Evolutionary conservation across 441 rosid genomes (phyloP).

Genomic region (Lepidium campestre): DNA sequence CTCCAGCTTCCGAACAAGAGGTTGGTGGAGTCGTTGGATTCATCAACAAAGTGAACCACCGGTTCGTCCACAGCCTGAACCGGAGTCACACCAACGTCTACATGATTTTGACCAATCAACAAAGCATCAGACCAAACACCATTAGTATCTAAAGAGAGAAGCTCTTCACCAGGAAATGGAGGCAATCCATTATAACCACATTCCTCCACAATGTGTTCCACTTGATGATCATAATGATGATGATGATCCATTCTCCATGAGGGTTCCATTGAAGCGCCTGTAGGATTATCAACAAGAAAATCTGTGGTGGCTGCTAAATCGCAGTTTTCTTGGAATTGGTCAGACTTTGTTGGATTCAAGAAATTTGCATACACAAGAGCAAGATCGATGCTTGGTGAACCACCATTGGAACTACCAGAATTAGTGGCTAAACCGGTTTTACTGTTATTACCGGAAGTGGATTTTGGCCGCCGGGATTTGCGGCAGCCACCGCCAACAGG

Average conservation of each 20-base stretch:
- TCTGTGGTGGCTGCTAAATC: conserved; percentile 1
- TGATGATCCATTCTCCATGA: conserved; percentile 31
- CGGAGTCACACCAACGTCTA: conserved; percentile 14
- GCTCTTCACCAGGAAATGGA: conserved; percentile 64
- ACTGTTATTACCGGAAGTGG: conserved; percentile 8
- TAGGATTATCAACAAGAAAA: conserved; percentile 10
- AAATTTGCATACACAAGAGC: conserved; percentile 74
- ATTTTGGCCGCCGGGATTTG: conserved; percentile 67
- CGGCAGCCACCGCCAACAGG: conserved; percentile 93
- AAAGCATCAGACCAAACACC: conserved; percentile 41
- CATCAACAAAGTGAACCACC: conserved; percentile 28
- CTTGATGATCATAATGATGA: conserved; percentile 21
- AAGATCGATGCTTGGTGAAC: conserved; percentile 71
- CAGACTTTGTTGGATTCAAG: conserved; percentile 48
- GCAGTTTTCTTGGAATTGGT: conserved; percentile 21
- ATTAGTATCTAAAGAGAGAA: conserved; percentile 28
- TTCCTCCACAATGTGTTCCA: conserved; percentile 26
- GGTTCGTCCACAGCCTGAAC: conserved; percentile 33
- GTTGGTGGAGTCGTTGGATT: conserved; percentile 44
- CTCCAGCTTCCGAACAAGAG: conserved; percentile 51
- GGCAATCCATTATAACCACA: conserved; percentile 41
- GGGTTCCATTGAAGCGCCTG: neutral
- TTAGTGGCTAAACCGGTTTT: conserved; percentile 3
- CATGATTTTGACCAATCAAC: conserved; percentile 25
- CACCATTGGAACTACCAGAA: conserved; percentile 41